Evolutionary conservation across 495 filamentous ascomycete species (phyloP), one percentile per base, ranked within the genome.

Genomic region (Parathielavia appendiculata): DNA sequence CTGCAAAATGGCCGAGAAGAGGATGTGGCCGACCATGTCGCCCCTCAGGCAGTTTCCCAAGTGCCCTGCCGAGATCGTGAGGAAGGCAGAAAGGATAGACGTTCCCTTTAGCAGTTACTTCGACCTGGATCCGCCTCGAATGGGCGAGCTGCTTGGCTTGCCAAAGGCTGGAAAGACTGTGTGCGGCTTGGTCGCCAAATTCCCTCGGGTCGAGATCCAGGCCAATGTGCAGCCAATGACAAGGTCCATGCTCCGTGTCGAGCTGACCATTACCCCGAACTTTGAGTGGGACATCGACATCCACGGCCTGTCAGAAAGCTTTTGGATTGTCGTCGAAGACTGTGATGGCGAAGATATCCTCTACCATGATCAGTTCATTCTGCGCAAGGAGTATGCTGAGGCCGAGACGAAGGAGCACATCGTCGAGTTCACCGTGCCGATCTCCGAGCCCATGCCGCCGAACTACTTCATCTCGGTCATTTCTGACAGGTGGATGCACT

Each of bases 21-120:
- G 95, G 23, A 97, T 97, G 93, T 99, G 93, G 93, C 92, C 91
- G 7, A 96, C 92, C 20, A 97, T 97, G 93, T 88, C 90, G 19
- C 93, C 93, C 8, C 81, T 99, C 10, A 80, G 95, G 40, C 93
- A 99, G 66, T 97, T 97, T 68, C 84, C 89, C 1, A 75, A 74
- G 39, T 95, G 90, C 62, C 83, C 91, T 13, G 74, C 81, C 35
- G 95, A 99, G 57, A 88, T 99, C 49, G 76, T 97, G 49, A 82
- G 87, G 58, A 97, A 97, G 73, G 86, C 91, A 2, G 93, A 99
- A 73, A 79, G 91, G 53, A 95, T 97, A 58, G 92, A 97, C 60
- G 92, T 97, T 43, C 89, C 90, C 5, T 99, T 92, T 88, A 78
- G 77, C 38, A 95, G 83, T 63, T 97, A 96, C 71, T 96, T 97